Evolutionary conservation across 768 basidiomycete species (phyloP), one percentile per base, ranked within the genome.

Genomic region (Mycena capillaripes): DNA sequence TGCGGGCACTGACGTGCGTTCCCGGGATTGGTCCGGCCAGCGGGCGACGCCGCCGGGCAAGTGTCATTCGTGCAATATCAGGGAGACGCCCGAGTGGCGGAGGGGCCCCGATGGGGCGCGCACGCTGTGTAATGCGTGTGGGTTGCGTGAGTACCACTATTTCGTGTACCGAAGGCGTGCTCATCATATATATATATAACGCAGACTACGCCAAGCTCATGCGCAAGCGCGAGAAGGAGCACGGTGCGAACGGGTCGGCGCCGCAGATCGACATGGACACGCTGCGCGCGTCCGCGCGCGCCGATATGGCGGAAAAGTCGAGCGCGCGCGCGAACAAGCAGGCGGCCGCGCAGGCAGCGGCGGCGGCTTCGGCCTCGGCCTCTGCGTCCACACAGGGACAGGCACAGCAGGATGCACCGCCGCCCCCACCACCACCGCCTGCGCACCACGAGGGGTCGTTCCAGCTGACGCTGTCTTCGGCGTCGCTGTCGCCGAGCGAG

Each of bases 31-130:
- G 79, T 84, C 78, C 78, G 78, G 76, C 61, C 82, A 95, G 94
- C 90, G 94, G 75, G 93, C 94, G 52, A 94, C 92, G 42, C 94
- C 94, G 21, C 94, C 94, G 6, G 94, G 94, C 12, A 94, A 95
- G 78, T 95, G 94, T 77, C 93, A 95, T 81, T 95, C 94, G 36
- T 95, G 94, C 79, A 93, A 94, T 82, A 95, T 95, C 66, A 86
- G 92, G 69, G 94, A 95, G 79, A 95, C 94, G 5, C 94, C 94
- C n/a, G 94, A 95, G 80, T 95, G 94, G 94, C 82, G 94, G 63
- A 88, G 94, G 29, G 94, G 94, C 19, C 94, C 94, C 3, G 94
- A 95, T 77, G 94, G 94, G 5, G 94, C 94, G 29, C 84, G 94
- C 77, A 95, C 94, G 10, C 79, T 95, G 76, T 95, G 94, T 78